Conservation (phyloP, 1,284 basidiomycete species). For the Ganoderma sinense region DNA sequence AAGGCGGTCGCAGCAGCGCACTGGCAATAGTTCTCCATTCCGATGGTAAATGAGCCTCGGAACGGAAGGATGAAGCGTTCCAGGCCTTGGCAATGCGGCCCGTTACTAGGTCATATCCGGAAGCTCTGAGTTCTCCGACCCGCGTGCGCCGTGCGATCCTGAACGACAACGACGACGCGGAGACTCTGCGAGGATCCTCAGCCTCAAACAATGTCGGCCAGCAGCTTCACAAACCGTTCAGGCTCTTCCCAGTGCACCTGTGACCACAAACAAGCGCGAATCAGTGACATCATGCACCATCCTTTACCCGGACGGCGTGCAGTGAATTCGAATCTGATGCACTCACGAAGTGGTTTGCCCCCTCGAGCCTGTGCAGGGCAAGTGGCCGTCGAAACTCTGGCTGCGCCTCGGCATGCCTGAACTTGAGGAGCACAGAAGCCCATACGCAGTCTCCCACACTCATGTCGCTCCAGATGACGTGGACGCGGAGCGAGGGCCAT, state of each 20-base stretch:
- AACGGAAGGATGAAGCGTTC: constrained; percentile 1
- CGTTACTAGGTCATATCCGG: constrained; percentile 2
- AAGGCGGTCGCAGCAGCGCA: constrained; percentile 17
- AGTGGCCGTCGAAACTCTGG: constrained; percentile 11
- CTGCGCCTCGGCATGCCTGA: constrained; percentile 9
- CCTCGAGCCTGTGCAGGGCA: constrained; percentile 18
- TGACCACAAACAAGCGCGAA: not conserved
- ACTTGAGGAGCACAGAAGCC: constrained; percentile 13
- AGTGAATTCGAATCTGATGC: too few relatives aligned
- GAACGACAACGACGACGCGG: not conserved
- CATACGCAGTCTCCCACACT: constrained; percentile 19
- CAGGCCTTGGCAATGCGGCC: not conserved
- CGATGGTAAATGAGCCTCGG: constrained; percentile 9
- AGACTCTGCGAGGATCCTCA: not conserved
- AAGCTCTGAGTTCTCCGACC: constrained; percentile 1
- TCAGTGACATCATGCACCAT: not conserved
- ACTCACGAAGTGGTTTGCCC: constrained; percentile 28
- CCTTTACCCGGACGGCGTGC: constrained; percentile 1
- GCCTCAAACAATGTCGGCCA: constrained; percentile 13
- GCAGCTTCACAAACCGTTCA: constrained; percentile 13
- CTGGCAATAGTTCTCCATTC: constrained; percentile 12
- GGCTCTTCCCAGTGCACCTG: constrained; percentile 24
- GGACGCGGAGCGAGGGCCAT: constrained; percentile 23
- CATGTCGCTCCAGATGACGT: constrained; percentile 32
- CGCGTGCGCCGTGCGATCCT: not conserved